Base-by-base conservation (phyloP, 805 yeast genomes). In the Schizosaccharomyces octosporus region DNA sequence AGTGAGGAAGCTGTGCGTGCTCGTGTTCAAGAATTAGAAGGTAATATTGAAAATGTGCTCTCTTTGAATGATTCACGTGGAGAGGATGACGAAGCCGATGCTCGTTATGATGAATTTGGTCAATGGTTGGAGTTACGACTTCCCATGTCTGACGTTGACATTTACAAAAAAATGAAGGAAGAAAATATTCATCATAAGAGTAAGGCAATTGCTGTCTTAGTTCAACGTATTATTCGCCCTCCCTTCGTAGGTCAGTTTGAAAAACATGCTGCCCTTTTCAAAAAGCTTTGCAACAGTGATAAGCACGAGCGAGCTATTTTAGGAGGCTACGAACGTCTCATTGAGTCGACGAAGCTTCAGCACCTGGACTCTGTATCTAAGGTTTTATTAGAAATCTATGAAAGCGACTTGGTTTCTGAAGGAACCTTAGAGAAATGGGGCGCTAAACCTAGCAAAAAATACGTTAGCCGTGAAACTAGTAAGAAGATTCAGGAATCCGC, bases 401-500 rank as follows among this genome's bases (percentile, higher is more conserved):
- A 89, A 69, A 77, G 80, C 66, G 98, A 93, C 66, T 74, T 93
- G 63, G 75, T 86, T 59, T 80, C 87, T 60, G 98, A 93, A 74
- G 95, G 85, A 63, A 85, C 80, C 55, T 79, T 87, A 60, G 71
- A 78, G 67, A 79, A 79, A 59, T 93, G 95, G 87, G 97, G 96
- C 69, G 79, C 90, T 61, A 88, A 82, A 73, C 89, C 86, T 59
- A 85, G 95, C 61, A 88, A 88, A 77, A 89, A 88, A 73, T 93
- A 83, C 69, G 96, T 93, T 29, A 85, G 94, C 64, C 93, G 90
- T 76, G 95, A 87, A 59, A 78, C 82, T 42, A 84, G 94, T 61
- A 90, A 90, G 76, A 90, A 86, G 79, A 95, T 89, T 61, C 85
- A 96, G 74, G 86, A 83, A 74, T 93, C 96, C 58, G 97, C 97